Percentiles rank a stretch among this genome's conserved stretches.
These are phyloP conservation scores for Porpolomopsis calyptriformis DNA, from an alignment of 768 basidiomycete genomes.

Conservation along the genomic window DNA sequence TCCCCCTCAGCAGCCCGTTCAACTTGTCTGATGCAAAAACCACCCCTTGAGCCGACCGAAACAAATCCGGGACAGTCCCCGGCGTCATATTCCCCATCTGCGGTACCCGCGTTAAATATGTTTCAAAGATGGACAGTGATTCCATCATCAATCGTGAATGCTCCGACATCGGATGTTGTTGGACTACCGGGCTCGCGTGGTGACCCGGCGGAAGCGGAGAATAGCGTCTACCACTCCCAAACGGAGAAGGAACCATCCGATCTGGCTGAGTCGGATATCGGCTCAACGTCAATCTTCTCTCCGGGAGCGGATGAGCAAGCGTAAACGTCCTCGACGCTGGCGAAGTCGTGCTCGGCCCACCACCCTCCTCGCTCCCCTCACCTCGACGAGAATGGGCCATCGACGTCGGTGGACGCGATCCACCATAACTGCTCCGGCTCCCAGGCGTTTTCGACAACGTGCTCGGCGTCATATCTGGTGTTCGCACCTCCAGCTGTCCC, in stretches of 20 bases:
- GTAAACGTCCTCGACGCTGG: slow-evolving; percentile 30
- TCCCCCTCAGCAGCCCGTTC: slow-evolving; percentile 47
- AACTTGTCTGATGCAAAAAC: slow-evolving; percentile 58
- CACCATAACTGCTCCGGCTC: slow-evolving; percentile 8
- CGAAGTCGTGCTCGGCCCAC: slow-evolving; percentile 27
- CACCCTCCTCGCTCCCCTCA: slow-evolving; percentile 11
- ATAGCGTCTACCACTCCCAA: slow-evolving; percentile 16
- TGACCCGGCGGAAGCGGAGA: slow-evolving; percentile 13
- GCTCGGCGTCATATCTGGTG: background rate
- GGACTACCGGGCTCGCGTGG: slow-evolving; percentile 12
- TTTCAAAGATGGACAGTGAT: slow-evolving; percentile 58
- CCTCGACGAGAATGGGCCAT: slow-evolving; percentile 37
- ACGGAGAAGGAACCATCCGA: slow-evolving; percentile 19
- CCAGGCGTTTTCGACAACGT: background rate
- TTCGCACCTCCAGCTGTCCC: background rate
- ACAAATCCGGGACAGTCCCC: slow-evolving; percentile 39
- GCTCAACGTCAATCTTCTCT: slow-evolving; percentile 16
- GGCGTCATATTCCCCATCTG: slow-evolving; percentile 17
- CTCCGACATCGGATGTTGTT: slow-evolving; percentile 28
- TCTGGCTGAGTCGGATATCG: slow-evolving; percentile 11
- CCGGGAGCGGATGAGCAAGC: slow-evolving; percentile 16
- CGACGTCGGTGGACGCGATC: slow-evolving; percentile 39
- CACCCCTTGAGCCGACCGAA: slow-evolving; percentile 50
- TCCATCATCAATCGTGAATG: slow-evolving; percentile 66
- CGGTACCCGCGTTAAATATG: slow-evolving; percentile 48